Percentiles rank a stretch among this genome's conserved stretches.
Conservation (phyloP, 1,284 basidiomycete species). For the Trichosporon sp. region DNA sequence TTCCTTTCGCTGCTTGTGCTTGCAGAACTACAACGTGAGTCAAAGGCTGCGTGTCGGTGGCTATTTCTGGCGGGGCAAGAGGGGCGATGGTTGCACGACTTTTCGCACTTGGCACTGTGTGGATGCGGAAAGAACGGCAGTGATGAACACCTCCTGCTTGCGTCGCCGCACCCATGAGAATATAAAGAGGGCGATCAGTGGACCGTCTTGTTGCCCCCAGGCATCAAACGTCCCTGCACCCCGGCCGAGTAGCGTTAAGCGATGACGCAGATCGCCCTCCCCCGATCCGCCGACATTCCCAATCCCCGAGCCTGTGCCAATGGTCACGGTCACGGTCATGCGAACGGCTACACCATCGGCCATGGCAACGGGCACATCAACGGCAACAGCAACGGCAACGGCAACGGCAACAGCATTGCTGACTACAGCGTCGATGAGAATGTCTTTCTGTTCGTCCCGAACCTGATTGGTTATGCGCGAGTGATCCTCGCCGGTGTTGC, state of each 20-base stretch:
- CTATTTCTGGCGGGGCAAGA: not conserved
- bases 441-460: conserved; percentile 94
- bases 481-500: conserved; percentile 87
- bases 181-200: conserved; percentile 1
- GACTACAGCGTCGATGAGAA: conserved; percentile 65
- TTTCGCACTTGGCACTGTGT: not conserved
- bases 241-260: conserved; percentile 1
- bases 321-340: not conserved
- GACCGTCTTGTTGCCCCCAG: not conserved
- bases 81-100: not conserved
- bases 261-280: conserved; percentile 14
- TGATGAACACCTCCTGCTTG: not conserved
- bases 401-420: not conserved
- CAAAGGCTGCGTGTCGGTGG: not conserved
- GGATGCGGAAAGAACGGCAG: not conserved
- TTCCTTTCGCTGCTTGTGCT: not conserved
- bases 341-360: too few species aligned
- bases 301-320: not conserved
- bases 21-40: conserved; percentile 49
- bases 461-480: conserved; percentile 93
- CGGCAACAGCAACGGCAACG: not conserved
- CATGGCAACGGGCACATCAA: not conserved
- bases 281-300: conserved; percentile 3
- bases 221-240: not conserved
- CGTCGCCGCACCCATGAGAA: not conserved